Percentiles rank a stretch among this genome's conserved stretches.
These are phyloP conservation scores for Russula brevipes DNA, from an alignment of 768 basidiomycete genomes.

Conservation along the genomic window DNA sequence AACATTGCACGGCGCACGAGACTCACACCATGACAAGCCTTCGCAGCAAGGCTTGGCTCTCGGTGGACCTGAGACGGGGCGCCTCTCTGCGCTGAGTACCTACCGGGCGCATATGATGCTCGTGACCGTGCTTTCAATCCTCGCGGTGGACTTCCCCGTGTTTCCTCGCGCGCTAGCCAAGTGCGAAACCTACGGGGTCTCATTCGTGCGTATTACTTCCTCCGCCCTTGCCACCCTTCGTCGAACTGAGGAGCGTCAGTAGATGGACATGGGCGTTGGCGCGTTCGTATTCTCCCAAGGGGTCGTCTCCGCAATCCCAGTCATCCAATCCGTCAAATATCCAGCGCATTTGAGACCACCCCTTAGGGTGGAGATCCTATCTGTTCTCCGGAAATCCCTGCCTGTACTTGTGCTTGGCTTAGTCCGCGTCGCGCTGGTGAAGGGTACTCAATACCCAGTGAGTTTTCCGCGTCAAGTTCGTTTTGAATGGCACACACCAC, in stretches of 20 bases:
- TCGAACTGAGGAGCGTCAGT: constrained; percentile 2
- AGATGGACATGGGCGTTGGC: constrained; percentile 99
- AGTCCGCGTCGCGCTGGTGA: constrained; percentile 76
- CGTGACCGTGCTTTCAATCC: constrained; percentile 83
- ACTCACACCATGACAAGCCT: constrained; percentile 11
- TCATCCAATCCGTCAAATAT: constrained; percentile 68
- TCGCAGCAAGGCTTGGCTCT: neutral
- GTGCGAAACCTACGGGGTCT: constrained; percentile 91
- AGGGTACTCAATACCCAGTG: constrained; percentile 92
- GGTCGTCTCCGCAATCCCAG: constrained; percentile 78
- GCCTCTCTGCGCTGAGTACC: constrained; percentile 71
- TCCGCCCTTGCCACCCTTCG: neutral
- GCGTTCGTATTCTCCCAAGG: constrained; percentile 98
- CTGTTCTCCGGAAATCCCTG: constrained; percentile 49
- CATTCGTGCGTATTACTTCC: constrained; percentile 54
- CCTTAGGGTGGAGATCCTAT: constrained; percentile 45
- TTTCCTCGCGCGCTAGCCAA: constrained; percentile 88
- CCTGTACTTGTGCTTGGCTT: constrained; percentile 73
- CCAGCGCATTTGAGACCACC: constrained; percentile 48
- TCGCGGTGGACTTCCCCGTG: constrained; percentile 92
- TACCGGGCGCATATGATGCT: constrained; percentile 96
- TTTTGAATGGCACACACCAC: neutral
- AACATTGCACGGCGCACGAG: constrained; percentile 5
- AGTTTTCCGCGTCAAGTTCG: constrained; percentile 25
- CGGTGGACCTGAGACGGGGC: constrained; percentile 27